Conservation (phyloP, 768 basidiomycete species). For the Suillus subluteus region DNA sequence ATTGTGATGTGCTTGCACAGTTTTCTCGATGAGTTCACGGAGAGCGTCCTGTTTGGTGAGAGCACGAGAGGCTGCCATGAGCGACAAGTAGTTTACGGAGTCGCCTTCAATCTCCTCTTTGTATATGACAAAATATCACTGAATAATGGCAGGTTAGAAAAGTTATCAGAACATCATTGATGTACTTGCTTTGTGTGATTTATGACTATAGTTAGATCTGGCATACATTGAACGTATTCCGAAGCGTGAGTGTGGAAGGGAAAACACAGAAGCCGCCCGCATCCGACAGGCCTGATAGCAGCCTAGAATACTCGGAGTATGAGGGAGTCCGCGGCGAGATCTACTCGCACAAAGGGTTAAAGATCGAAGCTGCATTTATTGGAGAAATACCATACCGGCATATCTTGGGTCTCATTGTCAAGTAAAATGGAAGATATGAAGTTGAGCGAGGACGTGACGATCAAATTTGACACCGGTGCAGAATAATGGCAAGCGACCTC, state of each 20-base stretch:
- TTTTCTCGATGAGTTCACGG: conserved; percentile 24
- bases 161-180: background rate
- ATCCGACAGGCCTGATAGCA: conserved; percentile 37
- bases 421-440: conserved; percentile 38
- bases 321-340: conserved; percentile 25
- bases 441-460: conserved; percentile 40
- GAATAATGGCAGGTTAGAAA: background rate
- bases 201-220: conserved; percentile 38
- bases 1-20: conserved; percentile 20
- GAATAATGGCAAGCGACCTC: conserved; percentile 33
- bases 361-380: background rate
- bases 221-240: conserved; percentile 42
- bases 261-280: conserved; percentile 42
- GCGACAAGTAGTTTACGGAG: conserved; percentile 35
- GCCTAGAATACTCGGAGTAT: conserved; percentile 31
- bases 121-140: conserved; percentile 37
- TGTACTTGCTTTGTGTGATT: conserved; percentile 41
- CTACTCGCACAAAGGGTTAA: background rate
- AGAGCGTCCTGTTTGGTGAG: conserved; percentile 32
- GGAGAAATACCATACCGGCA: conserved; percentile 26
- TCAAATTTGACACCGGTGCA: conserved; percentile 36
- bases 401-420: no score
- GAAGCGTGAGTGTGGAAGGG: conserved; percentile 33
- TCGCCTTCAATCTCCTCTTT: conserved; percentile 41
- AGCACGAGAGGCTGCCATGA: conserved; percentile 26